phyloP scores from a whole-genome alignment of 192 early-diverging fungal species.

The Spinellus fusiger region DNA sequence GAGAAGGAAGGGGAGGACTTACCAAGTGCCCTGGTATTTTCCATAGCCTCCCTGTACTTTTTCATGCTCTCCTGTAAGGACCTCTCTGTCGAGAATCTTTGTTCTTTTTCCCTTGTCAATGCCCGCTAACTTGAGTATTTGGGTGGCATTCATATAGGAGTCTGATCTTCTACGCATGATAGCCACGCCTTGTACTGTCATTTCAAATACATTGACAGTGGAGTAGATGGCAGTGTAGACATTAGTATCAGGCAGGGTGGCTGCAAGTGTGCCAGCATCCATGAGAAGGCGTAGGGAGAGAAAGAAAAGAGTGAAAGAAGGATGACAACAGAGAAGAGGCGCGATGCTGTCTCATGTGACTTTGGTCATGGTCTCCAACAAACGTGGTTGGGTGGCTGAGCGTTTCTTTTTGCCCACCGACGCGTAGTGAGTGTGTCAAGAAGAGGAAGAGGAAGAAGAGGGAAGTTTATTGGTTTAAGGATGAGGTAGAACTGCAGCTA shows the following conservation, averaged over 20 bases:
- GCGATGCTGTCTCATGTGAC: too few species aligned
- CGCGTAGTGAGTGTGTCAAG: too few species aligned
- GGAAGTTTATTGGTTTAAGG: too few species aligned
- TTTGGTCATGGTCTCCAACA: too few species aligned
- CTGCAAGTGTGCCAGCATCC: background rate
- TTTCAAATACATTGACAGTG: conserved; percentile 76
- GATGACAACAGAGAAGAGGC: background rate
- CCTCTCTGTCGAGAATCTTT: conserved; percentile 84
- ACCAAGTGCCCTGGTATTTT: conserved; percentile 91
- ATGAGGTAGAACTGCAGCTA: too few species aligned
- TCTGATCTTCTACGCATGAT: conserved; percentile 80
- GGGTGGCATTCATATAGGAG: conserved; percentile 84
- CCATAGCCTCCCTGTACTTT: conserved; percentile 96
- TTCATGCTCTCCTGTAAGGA: conserved; percentile 76
- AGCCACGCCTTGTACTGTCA: conserved; percentile 60
- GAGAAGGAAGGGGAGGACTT: conserved; percentile 6
- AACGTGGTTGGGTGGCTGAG: too few species aligned
- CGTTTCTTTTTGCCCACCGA: background rate
- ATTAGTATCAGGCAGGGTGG: conserved; percentile 9
- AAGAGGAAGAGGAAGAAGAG: too few species aligned
- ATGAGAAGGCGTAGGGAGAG: background rate
- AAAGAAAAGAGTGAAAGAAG: background rate
- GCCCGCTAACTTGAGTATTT: conserved; percentile 87
- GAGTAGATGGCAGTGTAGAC: conserved; percentile 54
- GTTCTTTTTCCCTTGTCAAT: conserved; percentile 82